Percentiles rank a stretch among this genome's conserved stretches.
Evolutionary conservation across 257 asterid genomes (phyloP).

Genomic region (Asclepias syriaca): DNA sequence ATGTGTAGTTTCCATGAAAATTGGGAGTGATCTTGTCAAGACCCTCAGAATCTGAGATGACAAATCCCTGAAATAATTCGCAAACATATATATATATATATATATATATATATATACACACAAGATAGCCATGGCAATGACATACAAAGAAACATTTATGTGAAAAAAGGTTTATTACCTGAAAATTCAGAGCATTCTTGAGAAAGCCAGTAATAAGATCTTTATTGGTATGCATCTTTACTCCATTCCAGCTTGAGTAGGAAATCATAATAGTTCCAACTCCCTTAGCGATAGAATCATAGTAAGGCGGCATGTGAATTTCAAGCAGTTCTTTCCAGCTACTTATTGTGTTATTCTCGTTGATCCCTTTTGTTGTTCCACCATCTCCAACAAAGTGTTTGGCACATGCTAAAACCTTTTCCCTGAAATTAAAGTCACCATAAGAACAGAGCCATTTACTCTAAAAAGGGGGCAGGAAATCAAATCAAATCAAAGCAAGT

Average conservation of each 20-base stretch:
- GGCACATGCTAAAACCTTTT: constrained; percentile 27
- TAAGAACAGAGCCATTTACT: not conserved
- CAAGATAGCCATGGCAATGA: not conserved
- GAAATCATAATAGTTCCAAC: constrained; percentile 30
- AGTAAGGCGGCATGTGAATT: constrained; percentile 29
- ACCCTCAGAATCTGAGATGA: not conserved
- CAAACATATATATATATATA: too few species aligned
- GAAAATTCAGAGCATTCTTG: constrained; percentile 18
- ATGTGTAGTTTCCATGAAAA: constrained; percentile 22
- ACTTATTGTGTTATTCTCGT: constrained; percentile 19
- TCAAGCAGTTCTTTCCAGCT: constrained; percentile 19
- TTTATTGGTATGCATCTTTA: constrained; percentile 25
- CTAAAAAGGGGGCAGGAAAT: not conserved
- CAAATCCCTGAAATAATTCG: constrained; percentile 9
- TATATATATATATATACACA: too few species aligned
- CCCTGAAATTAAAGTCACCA: constrained; percentile 6
- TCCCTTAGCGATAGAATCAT: constrained; percentile 26
- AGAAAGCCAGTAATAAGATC: constrained; percentile 26
- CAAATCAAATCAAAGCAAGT: not conserved
- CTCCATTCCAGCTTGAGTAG: constrained; percentile 27
- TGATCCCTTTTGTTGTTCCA: constrained; percentile 25
- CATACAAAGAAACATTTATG: not conserved
- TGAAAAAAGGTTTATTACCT: constrained; percentile 12
- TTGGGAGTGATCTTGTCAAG: not conserved
- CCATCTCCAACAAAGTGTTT: constrained; percentile 34